phyloP scores from a whole-genome alignment of 1,284 basidiomycete genomes.

The Heterobasidion irregulare region DNA sequence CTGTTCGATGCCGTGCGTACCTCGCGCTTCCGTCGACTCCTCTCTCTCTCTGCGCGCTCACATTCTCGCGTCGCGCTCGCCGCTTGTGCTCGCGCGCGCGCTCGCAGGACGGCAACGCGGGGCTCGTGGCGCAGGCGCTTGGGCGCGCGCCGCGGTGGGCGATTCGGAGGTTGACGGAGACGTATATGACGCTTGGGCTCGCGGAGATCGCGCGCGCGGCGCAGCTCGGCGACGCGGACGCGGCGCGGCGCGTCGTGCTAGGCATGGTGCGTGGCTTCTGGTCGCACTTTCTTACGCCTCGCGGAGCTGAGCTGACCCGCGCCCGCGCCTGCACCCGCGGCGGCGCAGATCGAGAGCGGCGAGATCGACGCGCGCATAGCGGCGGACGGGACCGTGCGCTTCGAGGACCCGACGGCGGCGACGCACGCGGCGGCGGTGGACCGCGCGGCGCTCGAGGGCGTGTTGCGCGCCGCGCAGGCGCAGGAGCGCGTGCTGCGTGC shows the following conservation, averaged over 20 bases:
- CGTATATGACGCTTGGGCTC: slow-evolving; percentile 69
- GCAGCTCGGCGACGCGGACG: slow-evolving; percentile 27
- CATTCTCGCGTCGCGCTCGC: too few species aligned
- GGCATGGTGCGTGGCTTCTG: slow-evolving; percentile 76
- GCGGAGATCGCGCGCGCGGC: slow-evolving; percentile 54
- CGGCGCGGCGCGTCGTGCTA: slow-evolving; percentile 50
- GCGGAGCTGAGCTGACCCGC: too few species aligned
- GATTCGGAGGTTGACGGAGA: slow-evolving; percentile 68
- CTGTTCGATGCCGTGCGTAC: too few species aligned
- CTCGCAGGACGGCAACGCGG: slow-evolving; percentile 60
- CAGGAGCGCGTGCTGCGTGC: slow-evolving; percentile 42
- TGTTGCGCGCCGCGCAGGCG: slow-evolving; percentile 46
- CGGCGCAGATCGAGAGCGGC: slow-evolving; percentile 61
- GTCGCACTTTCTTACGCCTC: too few species aligned
- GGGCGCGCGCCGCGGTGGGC: slow-evolving; percentile 64
- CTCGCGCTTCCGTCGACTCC: too few species aligned
- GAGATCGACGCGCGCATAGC: slow-evolving; percentile 63
- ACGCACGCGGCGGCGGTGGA: slow-evolving; percentile 65
- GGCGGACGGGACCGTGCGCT: slow-evolving; percentile 60
- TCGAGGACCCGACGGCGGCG: slow-evolving; percentile 48
- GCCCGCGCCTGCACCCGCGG: too few species aligned
- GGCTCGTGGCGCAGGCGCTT: slow-evolving; percentile 58
- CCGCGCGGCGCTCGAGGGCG: slow-evolving; percentile 22
- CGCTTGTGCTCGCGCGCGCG: too few species aligned
- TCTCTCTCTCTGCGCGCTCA: too few species aligned